Evolutionary conservation across 768 basidiomycete species (phyloP), one percentile per base, ranked within the genome.

Genomic region (Paxillus involutus): DNA sequence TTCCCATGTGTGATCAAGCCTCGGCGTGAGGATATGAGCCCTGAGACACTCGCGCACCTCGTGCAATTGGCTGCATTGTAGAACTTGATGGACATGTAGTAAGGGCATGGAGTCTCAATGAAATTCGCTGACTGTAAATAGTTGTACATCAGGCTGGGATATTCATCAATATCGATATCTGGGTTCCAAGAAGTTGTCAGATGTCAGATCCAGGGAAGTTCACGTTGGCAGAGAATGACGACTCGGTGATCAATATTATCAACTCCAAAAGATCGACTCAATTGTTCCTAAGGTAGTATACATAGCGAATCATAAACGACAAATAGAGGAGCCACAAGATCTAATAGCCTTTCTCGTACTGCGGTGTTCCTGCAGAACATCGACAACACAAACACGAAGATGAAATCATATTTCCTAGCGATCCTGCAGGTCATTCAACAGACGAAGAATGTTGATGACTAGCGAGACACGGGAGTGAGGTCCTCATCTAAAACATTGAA

Each of bases 361-460:
- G 35, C 8, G 30, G 6, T 30, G 13, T 32, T 32, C 44, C 44
- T 2, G 6, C 3, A 6, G 39, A 40, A 17, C 17, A 43, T 7
- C 1, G 35, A 39, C 13, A 44, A 17, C 5, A 6, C 17, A 39
- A 4, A 21, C 10, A 32, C 4, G 30, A 30, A 21, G 26, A n/a
- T 19, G 17, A 14, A n/a, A 12, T 44, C 26, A 14, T 2, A 19
- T 6, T 16, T n/a, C 44, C 63, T 58, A 76, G n/a, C 72, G 73
- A 51, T 80, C 75, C 52, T 79, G 73, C 11, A 74, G 62, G 60
- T 79, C 74, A 61, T 85, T 91, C 63, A 95, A 69, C 56, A 94
- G 78, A 56, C 93, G 89, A 51, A 95, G 82, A 64, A 95, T 92
- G 70, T 79, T 89, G 65, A 95, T 71, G 83, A 94, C 89, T 89